Evolutionary conservation across 1,284 basidiomycete genomes (phyloP), one percentile per base, ranked within the genome.

Genomic region (Cutaneotrichosporon sp.): DNA sequence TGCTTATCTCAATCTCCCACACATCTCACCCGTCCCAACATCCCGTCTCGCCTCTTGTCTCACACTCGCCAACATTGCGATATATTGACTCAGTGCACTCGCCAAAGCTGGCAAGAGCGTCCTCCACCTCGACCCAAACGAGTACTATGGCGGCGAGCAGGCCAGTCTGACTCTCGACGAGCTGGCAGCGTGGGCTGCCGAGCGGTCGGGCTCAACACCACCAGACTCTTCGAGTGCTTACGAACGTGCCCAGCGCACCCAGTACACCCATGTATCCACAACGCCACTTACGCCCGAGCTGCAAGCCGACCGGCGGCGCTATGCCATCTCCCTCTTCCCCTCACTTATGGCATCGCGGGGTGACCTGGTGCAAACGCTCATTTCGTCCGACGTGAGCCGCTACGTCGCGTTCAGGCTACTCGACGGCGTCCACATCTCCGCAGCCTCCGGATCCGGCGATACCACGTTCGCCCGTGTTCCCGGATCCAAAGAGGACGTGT

Each of bases 391-490:
- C 26, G 92, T 97, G 5, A 82, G 90, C 9, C 84, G 86, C 49
- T 97, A 98, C 66, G 88, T 90, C 27, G 86, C 85, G 3, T 97
- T 96, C 71, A 84, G 87, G 46, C 79, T 97, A 1, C 78, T 97
- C n/a, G 88, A 91, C 50, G 80, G 80, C 8, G 79, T 90, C 10
- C 81, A 78, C 10, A 76, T 92, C 17, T 65, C 57, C 47, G 48
- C 29, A 5, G n/a, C 38, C 38, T 41, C 24, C 14, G 24, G 38
- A 19, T 20, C 63, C 10, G 42, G 33, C 26, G 14, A n/a, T 20
- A 3, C 19, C 86, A 33, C 81, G 12, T 44, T 31, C 19, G 8
- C 80, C 61, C 79, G 76, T 42, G 93, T 97, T 0, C 94, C 94
- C 0, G 84, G 85, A 25, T 88, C 84, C 75, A 97, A 97, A 71